Evolutionary conservation across 2,329 filamentous ascomycete species (phyloP).

Genomic region (Sclerotinia borealis): DNA sequence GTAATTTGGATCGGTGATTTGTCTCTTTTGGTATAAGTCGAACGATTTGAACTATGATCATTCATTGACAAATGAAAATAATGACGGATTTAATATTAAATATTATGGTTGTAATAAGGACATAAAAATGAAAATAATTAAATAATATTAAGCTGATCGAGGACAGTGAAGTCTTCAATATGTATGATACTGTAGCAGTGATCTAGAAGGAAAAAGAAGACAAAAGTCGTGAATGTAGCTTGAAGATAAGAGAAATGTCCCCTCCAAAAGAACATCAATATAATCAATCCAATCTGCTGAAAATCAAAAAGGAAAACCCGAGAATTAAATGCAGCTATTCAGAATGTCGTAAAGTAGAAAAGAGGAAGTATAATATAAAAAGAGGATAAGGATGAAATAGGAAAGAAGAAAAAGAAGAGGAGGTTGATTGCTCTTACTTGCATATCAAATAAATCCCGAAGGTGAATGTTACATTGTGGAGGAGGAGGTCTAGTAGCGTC

Average conservation of each 20-base stretch:
- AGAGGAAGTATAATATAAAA: neutral
- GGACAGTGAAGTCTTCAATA: constrained; percentile 31
- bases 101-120: constrained; percentile 22
- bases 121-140: constrained; percentile 6
- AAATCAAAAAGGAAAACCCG: neutral
- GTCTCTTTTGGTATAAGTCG: neutral
- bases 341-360: neutral
- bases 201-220: neutral
- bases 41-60: neutral
- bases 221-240: neutral
- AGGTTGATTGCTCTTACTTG: neutral
- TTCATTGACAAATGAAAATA: neutral
- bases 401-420: neutral
- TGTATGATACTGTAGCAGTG: no score
- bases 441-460: neutral
- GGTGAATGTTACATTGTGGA: neutral
- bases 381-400: neutral
- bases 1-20: neutral
- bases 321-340: neutral
- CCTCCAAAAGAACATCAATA: neutral
- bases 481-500: neutral
- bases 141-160: constrained; percentile 22
- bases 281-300: constrained; percentile 1
- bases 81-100: constrained; percentile 17
- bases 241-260: neutral